These are phyloP conservation scores for Calocybe indica DNA, from an alignment of 768 basidiomycete genomes.

Conservation along the genomic window DNA sequence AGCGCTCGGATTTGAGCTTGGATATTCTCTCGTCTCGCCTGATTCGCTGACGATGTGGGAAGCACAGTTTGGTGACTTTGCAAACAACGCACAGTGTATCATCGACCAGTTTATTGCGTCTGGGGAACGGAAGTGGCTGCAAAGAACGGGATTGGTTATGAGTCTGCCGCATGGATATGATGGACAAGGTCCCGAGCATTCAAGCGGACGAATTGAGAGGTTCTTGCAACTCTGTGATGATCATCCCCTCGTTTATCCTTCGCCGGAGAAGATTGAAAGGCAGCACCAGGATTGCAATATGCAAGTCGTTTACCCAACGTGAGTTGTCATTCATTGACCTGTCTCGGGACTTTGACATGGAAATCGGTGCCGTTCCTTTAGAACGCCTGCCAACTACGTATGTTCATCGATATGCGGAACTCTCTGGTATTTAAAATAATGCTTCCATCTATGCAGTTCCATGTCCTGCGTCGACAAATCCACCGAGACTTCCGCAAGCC, in stretches of 20 bases:
- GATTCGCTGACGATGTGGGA: constrained; percentile 95
- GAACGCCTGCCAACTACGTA: constrained; percentile 93
- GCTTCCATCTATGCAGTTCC: constrained; percentile 53
- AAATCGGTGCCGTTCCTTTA: constrained; percentile 16
- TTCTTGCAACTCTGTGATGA: constrained; percentile 99
- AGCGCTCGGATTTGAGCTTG: constrained; percentile 93
- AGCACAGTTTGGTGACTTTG: constrained; percentile 98
- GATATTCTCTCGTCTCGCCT: constrained; percentile 96
- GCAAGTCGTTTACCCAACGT: constrained; percentile 98
- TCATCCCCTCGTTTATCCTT: constrained; percentile 88
- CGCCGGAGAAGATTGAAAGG: constrained; percentile 81
- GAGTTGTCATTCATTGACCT: constrained; percentile 21
- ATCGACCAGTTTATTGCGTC: constrained; percentile 99
- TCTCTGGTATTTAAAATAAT: neutral
- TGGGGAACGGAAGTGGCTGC: constrained; percentile 96
- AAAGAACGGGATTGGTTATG: constrained; percentile 87
- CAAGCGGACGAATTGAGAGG: constrained; percentile 89
- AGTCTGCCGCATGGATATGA: constrained; percentile 94
- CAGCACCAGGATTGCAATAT: constrained; percentile 99
- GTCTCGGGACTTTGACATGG: neutral
- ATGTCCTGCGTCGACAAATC: constrained; percentile 93
- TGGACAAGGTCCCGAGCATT: constrained; percentile 98
- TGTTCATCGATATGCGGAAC: constrained; percentile 10
- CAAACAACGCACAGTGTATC: constrained; percentile 95
- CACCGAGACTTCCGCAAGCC: constrained; percentile 99